Percentiles rank a stretch among this genome's conserved stretches.
Conservation (phyloP, 495 filamentous ascomycete species). For the Amphirosellinia nigrospora region DNA sequence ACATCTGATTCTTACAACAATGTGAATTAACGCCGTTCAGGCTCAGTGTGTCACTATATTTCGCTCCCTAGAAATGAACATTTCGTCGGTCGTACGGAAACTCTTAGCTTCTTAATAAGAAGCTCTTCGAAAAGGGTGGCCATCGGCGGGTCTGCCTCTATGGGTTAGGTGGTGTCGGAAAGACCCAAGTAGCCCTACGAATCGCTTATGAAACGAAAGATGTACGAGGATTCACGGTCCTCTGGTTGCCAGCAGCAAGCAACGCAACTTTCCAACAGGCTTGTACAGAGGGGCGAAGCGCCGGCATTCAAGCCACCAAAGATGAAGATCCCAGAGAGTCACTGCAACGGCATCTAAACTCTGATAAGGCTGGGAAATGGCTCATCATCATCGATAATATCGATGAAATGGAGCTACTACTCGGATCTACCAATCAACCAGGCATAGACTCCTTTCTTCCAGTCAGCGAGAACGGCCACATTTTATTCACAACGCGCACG, state of each 20-base stretch:
- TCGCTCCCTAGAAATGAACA: neutral
- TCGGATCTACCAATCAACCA: neutral
- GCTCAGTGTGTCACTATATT: neutral
- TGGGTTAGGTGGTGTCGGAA: constrained; percentile 58
- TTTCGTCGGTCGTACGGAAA: constrained; percentile 9
- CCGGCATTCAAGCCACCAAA: constrained; percentile 18
- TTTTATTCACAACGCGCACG: constrained; percentile 46
- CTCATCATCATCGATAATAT: constrained; percentile 46
- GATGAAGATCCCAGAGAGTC: constrained; percentile 31
- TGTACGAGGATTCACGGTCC: constrained; percentile 34
- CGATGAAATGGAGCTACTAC: constrained; percentile 33
- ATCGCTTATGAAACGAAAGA: constrained; percentile 48
- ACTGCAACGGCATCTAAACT: constrained; percentile 31
- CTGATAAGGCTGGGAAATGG: constrained; percentile 34
- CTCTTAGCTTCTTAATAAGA: constrained; percentile 4
- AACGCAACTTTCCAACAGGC: constrained; percentile 51
- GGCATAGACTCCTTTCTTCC: constrained; percentile 39
- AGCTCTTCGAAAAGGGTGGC: constrained; percentile 24
- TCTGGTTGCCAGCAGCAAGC: constrained; percentile 57
- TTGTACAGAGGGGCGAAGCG: constrained; percentile 43
- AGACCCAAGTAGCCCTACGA: constrained; percentile 60
- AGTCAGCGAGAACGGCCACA: constrained; percentile 37
- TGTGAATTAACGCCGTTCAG: constrained; percentile 25
- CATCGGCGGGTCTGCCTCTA: constrained; percentile 40
- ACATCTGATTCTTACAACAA: neutral